phyloP scores from a whole-genome alignment of 768 basidiomycete genomes.

The Pulveroboletus frians region DNA sequence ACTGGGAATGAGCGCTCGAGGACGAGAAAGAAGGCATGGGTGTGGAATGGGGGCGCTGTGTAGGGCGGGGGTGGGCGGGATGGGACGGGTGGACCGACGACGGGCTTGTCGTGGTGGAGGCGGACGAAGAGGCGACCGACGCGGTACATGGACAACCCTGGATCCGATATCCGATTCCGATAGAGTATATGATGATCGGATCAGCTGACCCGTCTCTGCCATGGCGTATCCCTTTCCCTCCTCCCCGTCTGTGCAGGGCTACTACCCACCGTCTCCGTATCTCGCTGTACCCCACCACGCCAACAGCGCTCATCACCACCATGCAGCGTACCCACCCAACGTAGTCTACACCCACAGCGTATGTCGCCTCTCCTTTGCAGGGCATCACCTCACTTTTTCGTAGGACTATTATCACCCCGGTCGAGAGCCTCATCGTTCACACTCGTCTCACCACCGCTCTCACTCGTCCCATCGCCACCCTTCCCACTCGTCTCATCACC shows the following conservation, averaged over 20 bases:
- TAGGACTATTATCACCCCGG: conserved; percentile 20
- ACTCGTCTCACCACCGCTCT: conserved; percentile 11
- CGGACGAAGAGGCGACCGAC: conserved; percentile 13
- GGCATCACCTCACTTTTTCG: background rate
- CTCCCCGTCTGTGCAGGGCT: background rate
- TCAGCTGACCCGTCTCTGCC: accelerated
- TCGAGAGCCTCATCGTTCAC: conserved; percentile 8
- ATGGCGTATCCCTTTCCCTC: conserved; percentile 27
- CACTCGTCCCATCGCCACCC: conserved; percentile 11
- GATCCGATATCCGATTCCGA: conserved; percentile 19
- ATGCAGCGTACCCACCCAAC: background rate
- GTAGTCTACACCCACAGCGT: conserved; percentile 13
- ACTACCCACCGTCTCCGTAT: too few relatives aligned
- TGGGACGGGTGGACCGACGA: conserved; percentile 15
- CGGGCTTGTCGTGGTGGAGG: conserved; percentile 13
- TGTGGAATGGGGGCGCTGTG: conserved; percentile 74
- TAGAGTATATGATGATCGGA: background rate
- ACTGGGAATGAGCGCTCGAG: conserved; percentile 73
- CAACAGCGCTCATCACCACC: conserved; percentile 17
- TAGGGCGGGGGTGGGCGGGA: conserved; percentile 34
- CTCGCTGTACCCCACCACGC: conserved; percentile 8
- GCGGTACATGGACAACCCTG: background rate
- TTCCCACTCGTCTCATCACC: conserved; percentile 16
- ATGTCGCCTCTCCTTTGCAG: background rate
- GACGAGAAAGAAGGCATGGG: conserved; percentile 67